phyloP scores from a whole-genome alignment of 441 rosid genomes.

The Corymbia citriodora region DNA sequence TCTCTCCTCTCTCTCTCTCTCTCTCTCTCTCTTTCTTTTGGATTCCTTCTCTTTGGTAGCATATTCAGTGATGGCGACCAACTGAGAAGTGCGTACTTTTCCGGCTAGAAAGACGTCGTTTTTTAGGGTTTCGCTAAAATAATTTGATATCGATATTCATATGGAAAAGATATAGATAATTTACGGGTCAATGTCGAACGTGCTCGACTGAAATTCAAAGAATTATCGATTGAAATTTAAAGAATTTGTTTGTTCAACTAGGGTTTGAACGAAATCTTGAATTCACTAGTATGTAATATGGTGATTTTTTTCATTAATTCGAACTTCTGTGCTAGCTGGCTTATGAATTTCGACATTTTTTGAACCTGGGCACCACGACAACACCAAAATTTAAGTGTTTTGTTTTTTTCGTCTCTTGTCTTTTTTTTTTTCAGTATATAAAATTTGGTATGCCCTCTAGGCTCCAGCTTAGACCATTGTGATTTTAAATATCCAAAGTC shows the following conservation, averaged over 20 bases:
- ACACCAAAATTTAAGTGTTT: not conserved
- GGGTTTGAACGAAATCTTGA: not conserved
- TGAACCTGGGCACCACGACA: not conserved
- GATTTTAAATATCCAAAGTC: not conserved
- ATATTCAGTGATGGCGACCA: not conserved
- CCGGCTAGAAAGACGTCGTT: not conserved
- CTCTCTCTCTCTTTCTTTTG: not conserved
- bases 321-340: not conserved
- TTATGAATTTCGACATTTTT: not conserved
- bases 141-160: not conserved
- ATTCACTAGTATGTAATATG: not conserved
- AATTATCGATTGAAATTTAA: not conserved
- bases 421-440: too few species aligned
- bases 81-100: not conserved
- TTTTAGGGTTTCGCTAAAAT: not conserved
- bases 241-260: not conserved
- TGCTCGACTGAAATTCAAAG: not conserved
- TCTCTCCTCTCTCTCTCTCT: not conserved
- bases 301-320: not conserved
- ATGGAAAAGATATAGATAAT: not conserved
- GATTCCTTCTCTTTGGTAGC: not conserved
- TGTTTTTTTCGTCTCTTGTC: not conserved
- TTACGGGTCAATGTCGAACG: too few species aligned
- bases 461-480: not conserved
- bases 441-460: not conserved